Base-by-base conservation (phyloP, 75 land plant species). In the Larix kaempferi region DNA sequence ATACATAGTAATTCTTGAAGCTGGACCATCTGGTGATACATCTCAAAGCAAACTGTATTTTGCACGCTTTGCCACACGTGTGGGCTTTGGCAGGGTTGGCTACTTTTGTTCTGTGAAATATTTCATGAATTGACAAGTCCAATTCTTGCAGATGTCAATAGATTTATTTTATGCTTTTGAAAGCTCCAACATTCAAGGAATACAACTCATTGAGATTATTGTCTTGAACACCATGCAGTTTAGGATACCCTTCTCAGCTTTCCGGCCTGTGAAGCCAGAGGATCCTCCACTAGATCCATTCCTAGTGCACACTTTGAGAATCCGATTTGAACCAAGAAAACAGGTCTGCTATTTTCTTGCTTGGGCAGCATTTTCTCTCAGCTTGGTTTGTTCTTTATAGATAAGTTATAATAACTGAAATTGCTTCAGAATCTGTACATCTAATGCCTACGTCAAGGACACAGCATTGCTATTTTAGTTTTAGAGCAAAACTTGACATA, bases 271-370 rank as follows among this genome's bases (percentile, higher is more conserved):
- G 73, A 94, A 94, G 23, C 91, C 93, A 74, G 90, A 92, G 59
- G 92, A 94, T 81, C 99, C 99, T 49, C 87, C 92, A 57, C 71
- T 96, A 54, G 99, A 96, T 87, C 98, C 94, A 26, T 96, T 96
- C 77, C 91, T 95, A 62, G 98, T 94, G 21, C 98, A 91, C 72
- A 90, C 94, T 11, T 78, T 96, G 69, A 96, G 90, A 37, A 91
- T 96, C 72, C 89, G 99, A 13, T 96, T 94, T 88, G 99, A 96
- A 73, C 99, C 99, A 61, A 84, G 92, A 84, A 86, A 87, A 82
- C 95, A 91, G 97, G 99, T 94, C 57, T 55, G 41, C 22, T 27
- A 12, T 56, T 55, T 25, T 74, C 15, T 55, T 44, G 33, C 33
- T 74, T 23, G 41, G 41, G n/a, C n/a, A 41, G 4, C 23, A 69